Evolutionary conservation across 2,329 filamentous ascomycete genomes (phyloP).

Genomic region (Malbranchea cinnamomea): DNA sequence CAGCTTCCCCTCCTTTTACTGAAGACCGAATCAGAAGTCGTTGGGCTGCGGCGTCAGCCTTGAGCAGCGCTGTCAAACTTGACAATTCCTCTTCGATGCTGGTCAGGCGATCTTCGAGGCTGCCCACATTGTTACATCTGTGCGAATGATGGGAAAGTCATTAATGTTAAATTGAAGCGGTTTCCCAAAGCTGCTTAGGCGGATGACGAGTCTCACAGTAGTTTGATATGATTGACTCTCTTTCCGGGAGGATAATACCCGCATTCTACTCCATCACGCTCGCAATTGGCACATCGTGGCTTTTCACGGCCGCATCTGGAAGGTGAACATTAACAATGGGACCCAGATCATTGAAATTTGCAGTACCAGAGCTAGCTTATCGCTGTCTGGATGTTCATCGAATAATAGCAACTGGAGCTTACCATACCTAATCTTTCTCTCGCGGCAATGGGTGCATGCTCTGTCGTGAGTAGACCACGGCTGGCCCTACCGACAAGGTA

Average conservation of each 20-base stretch:
- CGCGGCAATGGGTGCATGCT: slow-evolving; percentile 10
- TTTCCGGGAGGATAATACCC: slow-evolving; percentile 6
- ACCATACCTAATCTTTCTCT: slow-evolving; percentile 12
- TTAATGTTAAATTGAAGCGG: too few species aligned
- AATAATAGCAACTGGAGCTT: too few species aligned
- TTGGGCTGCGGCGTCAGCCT: not conserved
- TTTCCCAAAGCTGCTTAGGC: too few species aligned
- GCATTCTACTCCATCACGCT: slow-evolving; percentile 7
- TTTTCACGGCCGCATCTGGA: slow-evolving; percentile 10
- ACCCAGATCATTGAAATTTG: too few species aligned
- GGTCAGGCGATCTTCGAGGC: slow-evolving; percentile 7
- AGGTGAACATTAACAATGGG: too few species aligned
- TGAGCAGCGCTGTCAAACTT: slow-evolving; percentile 3
- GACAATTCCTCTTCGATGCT: slow-evolving; percentile 8
- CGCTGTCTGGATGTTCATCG: too few species aligned
- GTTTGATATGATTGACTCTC: slow-evolving; percentile 7
- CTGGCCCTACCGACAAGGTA: slow-evolving; percentile 2
- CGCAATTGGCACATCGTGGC: slow-evolving; percentile 10
- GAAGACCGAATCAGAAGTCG: too few species aligned
- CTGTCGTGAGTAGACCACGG: slow-evolving; percentile 7
- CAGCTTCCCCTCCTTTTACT: not conserved
- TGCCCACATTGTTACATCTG: slow-evolving; percentile 8
- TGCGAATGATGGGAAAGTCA: too few species aligned
- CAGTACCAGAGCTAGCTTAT: too few species aligned
- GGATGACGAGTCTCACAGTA: too few species aligned